phyloP scores from a whole-genome alignment of 352 stramenopile species.

The Phytophthora brassicae region DNA sequence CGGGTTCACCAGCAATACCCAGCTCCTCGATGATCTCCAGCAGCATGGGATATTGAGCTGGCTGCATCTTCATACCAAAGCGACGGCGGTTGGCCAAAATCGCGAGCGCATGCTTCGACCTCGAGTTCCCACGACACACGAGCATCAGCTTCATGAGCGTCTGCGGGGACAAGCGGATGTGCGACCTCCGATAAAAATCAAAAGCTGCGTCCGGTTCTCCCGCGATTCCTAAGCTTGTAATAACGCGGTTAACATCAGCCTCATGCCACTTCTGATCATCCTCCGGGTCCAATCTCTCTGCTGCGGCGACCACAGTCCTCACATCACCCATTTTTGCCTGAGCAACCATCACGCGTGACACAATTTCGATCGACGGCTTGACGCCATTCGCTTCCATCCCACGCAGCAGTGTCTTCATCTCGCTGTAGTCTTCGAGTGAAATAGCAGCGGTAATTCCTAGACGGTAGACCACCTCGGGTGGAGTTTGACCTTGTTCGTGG shows the following conservation, averaged over 20 bases:
- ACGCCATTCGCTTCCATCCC: conserved; percentile 39
- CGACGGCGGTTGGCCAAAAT: conserved; percentile 59
- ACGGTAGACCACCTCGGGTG: conserved; percentile 63
- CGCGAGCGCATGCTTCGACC: conserved; percentile 43
- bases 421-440: conserved; percentile 32
- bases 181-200: conserved; percentile 55
- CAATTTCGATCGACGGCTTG: conserved; percentile 43
- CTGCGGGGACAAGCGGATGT: conserved; percentile 42
- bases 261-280: conserved; percentile 42
- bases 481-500: conserved; percentile 16
- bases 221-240: conserved; percentile 46
- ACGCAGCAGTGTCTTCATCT: conserved; percentile 31
- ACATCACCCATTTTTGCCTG: conserved; percentile 36
- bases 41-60: conserved; percentile 42
- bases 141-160: conserved; percentile 51
- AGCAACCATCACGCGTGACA: conserved; percentile 46
- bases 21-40: conserved; percentile 50
- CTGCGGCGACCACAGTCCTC: conserved; percentile 40
- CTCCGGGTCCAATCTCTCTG: conserved; percentile 29
- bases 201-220: conserved; percentile 46
- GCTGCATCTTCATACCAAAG: conserved; percentile 47
- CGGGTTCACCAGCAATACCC: conserved; percentile 25
- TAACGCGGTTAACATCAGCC: conserved; percentile 51
- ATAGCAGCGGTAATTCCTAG: conserved; percentile 53
- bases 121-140: conserved; percentile 44